phyloP scores from a whole-genome alignment of 73 alveolate genomes.

The Blepharisma stoltei region DNA sequence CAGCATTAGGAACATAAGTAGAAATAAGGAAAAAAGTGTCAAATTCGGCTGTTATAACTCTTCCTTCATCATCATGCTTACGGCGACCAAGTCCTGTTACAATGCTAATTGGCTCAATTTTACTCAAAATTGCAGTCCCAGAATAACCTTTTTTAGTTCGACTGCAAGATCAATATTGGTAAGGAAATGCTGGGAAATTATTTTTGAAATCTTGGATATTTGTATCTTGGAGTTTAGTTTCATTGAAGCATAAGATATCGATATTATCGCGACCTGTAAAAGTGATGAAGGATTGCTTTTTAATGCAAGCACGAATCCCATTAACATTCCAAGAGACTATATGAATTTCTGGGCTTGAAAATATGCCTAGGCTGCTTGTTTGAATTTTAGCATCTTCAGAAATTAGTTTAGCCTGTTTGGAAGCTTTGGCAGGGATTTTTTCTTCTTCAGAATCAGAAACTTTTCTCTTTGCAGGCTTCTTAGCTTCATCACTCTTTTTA shows the following conservation, averaged over 20 bases:
- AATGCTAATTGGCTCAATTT: constrained; percentile 77
- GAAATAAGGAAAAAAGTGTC: constrained; percentile 86
- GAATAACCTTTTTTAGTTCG: constrained; percentile 82
- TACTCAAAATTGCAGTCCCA: constrained; percentile 88
- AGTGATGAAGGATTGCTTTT: constrained; percentile 53
- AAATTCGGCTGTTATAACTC: constrained; percentile 88
- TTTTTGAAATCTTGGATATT: background rate
- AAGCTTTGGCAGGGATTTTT: no score
- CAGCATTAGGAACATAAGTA: constrained; percentile 92
- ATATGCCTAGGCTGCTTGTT: constrained; percentile 40
- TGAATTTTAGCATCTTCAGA: background rate
- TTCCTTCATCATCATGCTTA: constrained; percentile 91
- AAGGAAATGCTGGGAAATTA: constrained; percentile 21
- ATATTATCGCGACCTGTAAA: constrained; percentile 68
- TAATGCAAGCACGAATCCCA: constrained; percentile 83
- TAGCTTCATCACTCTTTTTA: no score
- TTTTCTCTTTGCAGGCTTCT: no score
- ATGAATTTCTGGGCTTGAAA: constrained; percentile 22
- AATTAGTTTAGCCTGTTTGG: no score
- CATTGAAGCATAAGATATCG: constrained; percentile 78
- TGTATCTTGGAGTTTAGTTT: constrained; percentile 71
- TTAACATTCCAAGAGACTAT: constrained; percentile 83
- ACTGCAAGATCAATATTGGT: constrained; percentile 75
- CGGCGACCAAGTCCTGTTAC: constrained; percentile 66
- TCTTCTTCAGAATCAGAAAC: no score